These are phyloP conservation scores for Cupressus sempervirens DNA, from an alignment of 75 land plant species.

Conservation along the genomic window DNA sequence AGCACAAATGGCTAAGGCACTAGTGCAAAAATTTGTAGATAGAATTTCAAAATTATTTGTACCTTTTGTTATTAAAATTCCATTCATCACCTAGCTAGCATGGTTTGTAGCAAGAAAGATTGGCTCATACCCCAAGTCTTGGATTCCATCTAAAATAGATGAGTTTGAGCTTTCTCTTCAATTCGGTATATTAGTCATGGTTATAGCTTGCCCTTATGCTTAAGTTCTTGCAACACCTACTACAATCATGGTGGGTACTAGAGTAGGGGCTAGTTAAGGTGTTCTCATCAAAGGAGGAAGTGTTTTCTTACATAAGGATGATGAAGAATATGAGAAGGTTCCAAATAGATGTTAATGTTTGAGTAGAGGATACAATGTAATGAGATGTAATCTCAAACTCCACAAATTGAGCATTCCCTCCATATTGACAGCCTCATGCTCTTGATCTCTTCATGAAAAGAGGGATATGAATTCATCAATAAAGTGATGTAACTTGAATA, in stretches of 20 bases:
- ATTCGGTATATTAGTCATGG: constrained; percentile 83
- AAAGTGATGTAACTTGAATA: too few species aligned
- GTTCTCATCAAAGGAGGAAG: constrained; percentile 93
- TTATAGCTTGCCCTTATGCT: constrained; percentile 97
- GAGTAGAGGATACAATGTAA: too few species aligned
- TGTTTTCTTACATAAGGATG: too few species aligned
- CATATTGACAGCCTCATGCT: too few species aligned
- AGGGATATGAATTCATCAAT: too few species aligned
- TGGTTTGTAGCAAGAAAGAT: constrained; percentile 80
- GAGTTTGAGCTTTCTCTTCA: constrained; percentile 88
- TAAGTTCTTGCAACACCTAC: constrained; percentile 98
- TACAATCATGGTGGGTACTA: constrained; percentile 96
- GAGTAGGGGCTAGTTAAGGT: constrained; percentile 92
- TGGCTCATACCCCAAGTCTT: constrained; percentile 61
- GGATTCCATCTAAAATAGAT: constrained; percentile 81
- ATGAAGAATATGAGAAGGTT: too few species aligned
- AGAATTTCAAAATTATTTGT: constrained; percentile 86
- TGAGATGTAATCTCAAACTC: too few species aligned
- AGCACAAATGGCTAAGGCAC: constrained; percentile 96
- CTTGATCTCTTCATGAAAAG: too few species aligned
- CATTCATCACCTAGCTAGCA: constrained; percentile 71
- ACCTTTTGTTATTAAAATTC: constrained; percentile 63
- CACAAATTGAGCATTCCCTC: too few species aligned
- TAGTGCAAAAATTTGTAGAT: constrained; percentile 88
- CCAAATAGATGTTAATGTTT: too few species aligned